Evolutionary conservation across 2,329 filamentous ascomycete species (phyloP), one percentile per base, ranked within the genome.

Genomic region (Penicillium sp.): DNA sequence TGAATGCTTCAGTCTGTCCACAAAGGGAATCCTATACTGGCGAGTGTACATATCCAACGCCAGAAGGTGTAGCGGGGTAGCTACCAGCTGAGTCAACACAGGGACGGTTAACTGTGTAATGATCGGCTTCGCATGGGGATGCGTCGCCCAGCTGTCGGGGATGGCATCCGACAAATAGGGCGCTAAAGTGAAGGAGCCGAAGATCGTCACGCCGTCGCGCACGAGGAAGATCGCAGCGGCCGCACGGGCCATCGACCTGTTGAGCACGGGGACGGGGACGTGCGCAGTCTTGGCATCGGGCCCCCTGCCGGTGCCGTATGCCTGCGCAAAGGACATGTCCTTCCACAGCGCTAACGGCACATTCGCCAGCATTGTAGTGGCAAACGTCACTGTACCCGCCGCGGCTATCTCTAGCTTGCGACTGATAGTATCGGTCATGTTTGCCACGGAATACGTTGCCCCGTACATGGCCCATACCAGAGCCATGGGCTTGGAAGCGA

Each of bases 151-250:
- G 7, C 45, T 42, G 36, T 68, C 60, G 3, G 67, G 66, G 40
- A 70, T 66, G 1, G 45, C 38, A 2, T 39, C 56, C 4, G 67
- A 59, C 21, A 62, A 56, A 34, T 50, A 50, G 1, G 62, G 64
- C 1, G 66, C 66, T 16, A 71, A 55, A 1, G 66, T 70, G 16
- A 71, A 71, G 0, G 65, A 70, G 1, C 67, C 67, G 69, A 94
- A 95, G 63, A 96, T 91, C 48, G 92, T 96, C 54, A 95, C 75
- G 71, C 86, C 88, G 76, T 96, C 92, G 63, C 92, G 85, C 40
- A 87, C 63, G 1, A 89, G 85, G 75, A 96, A 96, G 44, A 95
- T 82, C 0, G 60, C 59, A n/a, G 61, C 61, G 5, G 63, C 63
- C 10, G 62, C 53, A 38, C 51, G 54, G 3, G 58, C 61, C 11